Conservation (phyloP, 345 rosid species). For the Camelina hispida region DNA sequence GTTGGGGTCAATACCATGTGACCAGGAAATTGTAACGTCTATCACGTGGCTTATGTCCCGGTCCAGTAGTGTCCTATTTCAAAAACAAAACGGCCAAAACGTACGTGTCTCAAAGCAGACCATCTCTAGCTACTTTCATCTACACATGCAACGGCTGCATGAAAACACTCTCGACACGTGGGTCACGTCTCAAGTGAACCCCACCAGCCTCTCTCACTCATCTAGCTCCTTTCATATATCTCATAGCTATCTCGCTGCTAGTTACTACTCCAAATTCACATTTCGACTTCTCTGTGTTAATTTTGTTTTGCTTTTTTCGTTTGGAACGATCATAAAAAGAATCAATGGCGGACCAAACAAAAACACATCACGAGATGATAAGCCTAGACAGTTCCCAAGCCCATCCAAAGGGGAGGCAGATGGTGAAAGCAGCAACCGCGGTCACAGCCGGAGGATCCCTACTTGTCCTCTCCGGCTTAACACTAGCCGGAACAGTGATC, state of each 20-base stretch:
- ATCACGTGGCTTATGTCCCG: neutral
- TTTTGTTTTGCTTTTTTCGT: neutral
- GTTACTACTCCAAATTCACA: slow-evolving; percentile 4
- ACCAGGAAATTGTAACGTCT: neutral
- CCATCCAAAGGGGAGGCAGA: slow-evolving; percentile 50
- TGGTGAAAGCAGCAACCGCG: slow-evolving; percentile 74
- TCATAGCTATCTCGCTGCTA: neutral
- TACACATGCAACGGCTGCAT: slow-evolving; percentile 44
- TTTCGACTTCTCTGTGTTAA: neutral
- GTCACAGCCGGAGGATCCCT: slow-evolving; percentile 80
- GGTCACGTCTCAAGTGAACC: neutral
- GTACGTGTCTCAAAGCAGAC: slow-evolving; percentile 32
- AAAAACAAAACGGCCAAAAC: slow-evolving; percentile 4
- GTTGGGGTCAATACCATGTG: neutral
- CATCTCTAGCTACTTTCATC: slow-evolving; percentile 5
- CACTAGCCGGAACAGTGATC: slow-evolving; percentile 72
- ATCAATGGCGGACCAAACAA: slow-evolving; percentile 39
- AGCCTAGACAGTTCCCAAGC: slow-evolving; percentile 15
- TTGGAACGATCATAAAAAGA: neutral
- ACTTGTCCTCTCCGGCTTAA: slow-evolving; percentile 69
- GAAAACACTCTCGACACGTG: slow-evolving; percentile 35
- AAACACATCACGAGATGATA: slow-evolving; percentile 30
- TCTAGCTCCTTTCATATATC: slow-evolving; percentile 19
- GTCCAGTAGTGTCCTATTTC: slow-evolving; percentile 4
- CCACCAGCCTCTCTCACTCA: slow-evolving; percentile 12